These are phyloP conservation scores for Aspergillus floridensis DNA, from an alignment of 2,329 filamentous ascomycete genomes.

Conservation along the genomic window DNA sequence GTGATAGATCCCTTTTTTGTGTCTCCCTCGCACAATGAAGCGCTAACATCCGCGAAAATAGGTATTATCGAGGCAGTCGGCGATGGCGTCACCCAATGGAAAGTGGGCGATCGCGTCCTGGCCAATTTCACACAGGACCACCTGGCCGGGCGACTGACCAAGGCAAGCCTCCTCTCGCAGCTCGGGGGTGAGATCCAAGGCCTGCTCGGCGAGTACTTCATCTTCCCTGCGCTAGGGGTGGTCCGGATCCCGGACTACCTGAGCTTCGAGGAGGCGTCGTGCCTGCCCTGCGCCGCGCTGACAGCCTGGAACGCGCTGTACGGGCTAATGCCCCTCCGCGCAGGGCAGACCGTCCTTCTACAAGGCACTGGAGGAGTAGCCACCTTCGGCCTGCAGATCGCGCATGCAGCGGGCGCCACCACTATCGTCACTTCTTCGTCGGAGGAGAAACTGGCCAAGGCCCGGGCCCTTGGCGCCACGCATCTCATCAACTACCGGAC, in stretches of 20 bases:
- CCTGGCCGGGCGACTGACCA: not conserved
- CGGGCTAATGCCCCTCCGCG: not conserved
- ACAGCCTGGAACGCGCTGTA: conserved; percentile 12
- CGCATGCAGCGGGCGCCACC: conserved; percentile 3
- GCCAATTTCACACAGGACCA: conserved; percentile 5
- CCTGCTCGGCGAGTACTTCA: conserved; percentile 7
- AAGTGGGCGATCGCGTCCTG: conserved; percentile 1
- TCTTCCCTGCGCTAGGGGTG: conserved; percentile 5
- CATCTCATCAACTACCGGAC: conserved; percentile 10
- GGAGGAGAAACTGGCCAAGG: conserved; percentile 14
- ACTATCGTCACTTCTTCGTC: conserved; percentile 19
- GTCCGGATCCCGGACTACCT: conserved; percentile 8
- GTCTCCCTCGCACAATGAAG: too few species aligned
- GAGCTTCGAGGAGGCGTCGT: conserved; percentile 11
- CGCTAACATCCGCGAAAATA: not conserved
- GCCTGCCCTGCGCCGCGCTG: conserved; percentile 10
- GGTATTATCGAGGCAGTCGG: conserved; percentile 1
- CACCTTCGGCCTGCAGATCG: conserved; percentile 10
- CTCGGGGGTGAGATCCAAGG: conserved; percentile 8
- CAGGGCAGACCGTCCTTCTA: conserved; percentile 6
- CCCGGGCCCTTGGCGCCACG: conserved; percentile 12
- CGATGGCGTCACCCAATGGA: conserved; percentile 1
- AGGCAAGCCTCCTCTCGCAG: not conserved
- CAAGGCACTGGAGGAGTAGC: conserved; percentile 13
- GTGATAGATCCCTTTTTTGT: not conserved